Base-by-base conservation (phyloP, 495 filamentous ascomycete genomes). In the Hyaloscypha variabilis region DNA sequence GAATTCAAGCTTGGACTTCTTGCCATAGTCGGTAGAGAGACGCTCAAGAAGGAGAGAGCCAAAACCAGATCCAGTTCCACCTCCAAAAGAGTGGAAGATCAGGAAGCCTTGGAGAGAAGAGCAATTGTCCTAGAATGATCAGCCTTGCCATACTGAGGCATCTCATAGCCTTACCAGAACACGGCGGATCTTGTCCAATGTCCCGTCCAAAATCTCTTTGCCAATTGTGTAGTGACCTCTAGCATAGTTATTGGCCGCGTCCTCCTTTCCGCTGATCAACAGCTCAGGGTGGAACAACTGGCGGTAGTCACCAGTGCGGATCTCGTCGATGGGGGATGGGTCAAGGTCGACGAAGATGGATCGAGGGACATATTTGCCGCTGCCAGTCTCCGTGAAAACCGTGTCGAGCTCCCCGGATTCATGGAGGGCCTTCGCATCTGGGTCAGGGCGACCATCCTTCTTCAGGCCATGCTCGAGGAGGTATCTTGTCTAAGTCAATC, bases 1-100 rank as follows among this genome's bases (percentile, higher is more conserved):
- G 77, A 96, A 96, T 77, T 96, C 92, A 54, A 96, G 88, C 84
- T 96, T 96, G 81, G 87, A 92, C 85, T 96, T 96, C 87, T 95
- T 96, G 77, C 88, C 91, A 73, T 94, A 96, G 77, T 96, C 92
- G 68, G 89, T 89, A 28, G 92, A 89, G 36, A 96, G 88, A 67
- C 91, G 91, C 81, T 96, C 92, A 55, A 95, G 86, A 63, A 96
- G 83, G 26, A 96, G 86, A 63, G 92, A 90, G 77, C 92, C 92
- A 70, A 96, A 96, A 58, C 92, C 92, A 65, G 92, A 96, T 59
- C 92, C 92, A 67, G 92, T 96, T 80, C 92, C 92, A 76, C 92
- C 92, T 71, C 92, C 92, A 73, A 96, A 96, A 59, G 92, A 95
- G 83, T 96, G 92, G 87, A 96, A 96, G 78, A 96, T 88, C 60